These are phyloP conservation scores for Penicillium sp. DNA, from an alignment of 2,329 filamentous ascomycete species.

Conservation along the genomic window DNA sequence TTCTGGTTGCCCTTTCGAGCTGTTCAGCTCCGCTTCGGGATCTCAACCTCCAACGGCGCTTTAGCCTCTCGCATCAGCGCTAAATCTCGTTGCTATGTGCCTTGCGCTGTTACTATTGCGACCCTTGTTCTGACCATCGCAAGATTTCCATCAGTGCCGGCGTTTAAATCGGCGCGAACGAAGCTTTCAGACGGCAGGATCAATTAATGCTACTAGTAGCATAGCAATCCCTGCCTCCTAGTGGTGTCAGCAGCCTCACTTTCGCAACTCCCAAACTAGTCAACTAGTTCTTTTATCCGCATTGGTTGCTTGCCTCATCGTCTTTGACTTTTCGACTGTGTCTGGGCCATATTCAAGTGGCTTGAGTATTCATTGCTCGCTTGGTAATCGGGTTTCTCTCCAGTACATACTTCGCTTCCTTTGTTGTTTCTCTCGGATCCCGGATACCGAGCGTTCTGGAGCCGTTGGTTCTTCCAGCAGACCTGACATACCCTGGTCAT, in stretches of 20 bases:
- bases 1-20: neutral
- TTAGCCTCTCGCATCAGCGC: neutral
- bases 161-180: neutral
- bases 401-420: neutral
- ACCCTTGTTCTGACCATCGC: slow-evolving; percentile 1
- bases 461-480: neutral
- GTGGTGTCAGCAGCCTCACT: slow-evolving; percentile 16
- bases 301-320: neutral
- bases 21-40: slow-evolving; percentile 3
- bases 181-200: neutral
- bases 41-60: too few species aligned
- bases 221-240: slow-evolving; percentile 11
- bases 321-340: neutral
- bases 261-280: slow-evolving; percentile 4
- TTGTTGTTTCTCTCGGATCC: neutral
- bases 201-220: neutral
- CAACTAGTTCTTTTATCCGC: neutral
- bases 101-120: neutral
- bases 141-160: neutral
- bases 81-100: neutral
- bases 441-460: neutral
- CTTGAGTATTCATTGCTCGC: neutral
- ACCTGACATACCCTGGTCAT: neutral
- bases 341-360: neutral
- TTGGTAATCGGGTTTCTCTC: neutral